phyloP scores from a whole-genome alignment of 2,329 filamentous ascomycete genomes.

The Diaporthe aspalathi region DNA sequence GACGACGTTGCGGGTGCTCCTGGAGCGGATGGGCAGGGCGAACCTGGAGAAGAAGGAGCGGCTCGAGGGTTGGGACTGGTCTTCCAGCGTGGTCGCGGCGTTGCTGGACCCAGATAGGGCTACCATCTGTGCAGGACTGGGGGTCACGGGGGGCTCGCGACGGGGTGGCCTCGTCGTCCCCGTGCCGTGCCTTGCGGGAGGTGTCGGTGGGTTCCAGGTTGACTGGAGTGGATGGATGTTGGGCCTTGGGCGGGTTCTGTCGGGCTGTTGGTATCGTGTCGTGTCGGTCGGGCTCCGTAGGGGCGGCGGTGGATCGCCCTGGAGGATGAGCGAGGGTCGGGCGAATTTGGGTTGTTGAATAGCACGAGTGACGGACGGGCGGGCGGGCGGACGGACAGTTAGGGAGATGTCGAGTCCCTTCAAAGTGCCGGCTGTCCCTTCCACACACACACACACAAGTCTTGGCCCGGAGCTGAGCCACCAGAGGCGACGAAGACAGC shows the following conservation, averaged over 20 bases:
- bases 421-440: slow-evolving; percentile 6
- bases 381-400: neutral
- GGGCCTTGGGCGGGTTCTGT: slow-evolving; percentile 15
- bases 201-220: slow-evolving; percentile 20
- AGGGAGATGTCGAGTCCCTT: slow-evolving; percentile 9
- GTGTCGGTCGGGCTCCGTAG: slow-evolving; percentile 24
- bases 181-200: slow-evolving; percentile 29
- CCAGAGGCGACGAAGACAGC: slow-evolving; percentile 16
- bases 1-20: slow-evolving; percentile 71
- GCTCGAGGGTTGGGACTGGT: slow-evolving; percentile 51
- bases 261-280: slow-evolving; percentile 29
- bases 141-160: slow-evolving; percentile 32
- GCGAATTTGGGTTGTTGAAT: neutral
- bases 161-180: slow-evolving; percentile 34
- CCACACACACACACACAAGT: slow-evolving; percentile 15
- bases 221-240: slow-evolving; percentile 6
- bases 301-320: slow-evolving; percentile 5
- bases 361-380: too few species aligned
- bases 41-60: slow-evolving; percentile 65
- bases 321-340: slow-evolving; percentile 1
- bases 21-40: slow-evolving; percentile 62
- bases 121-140: slow-evolving; percentile 57
- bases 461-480: slow-evolving; percentile 33
- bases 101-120: slow-evolving; percentile 54
- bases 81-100: slow-evolving; percentile 52